Evolutionary conservation across 2,329 filamentous ascomycete species (phyloP).

Genomic region (Penicillium sp.): DNA sequence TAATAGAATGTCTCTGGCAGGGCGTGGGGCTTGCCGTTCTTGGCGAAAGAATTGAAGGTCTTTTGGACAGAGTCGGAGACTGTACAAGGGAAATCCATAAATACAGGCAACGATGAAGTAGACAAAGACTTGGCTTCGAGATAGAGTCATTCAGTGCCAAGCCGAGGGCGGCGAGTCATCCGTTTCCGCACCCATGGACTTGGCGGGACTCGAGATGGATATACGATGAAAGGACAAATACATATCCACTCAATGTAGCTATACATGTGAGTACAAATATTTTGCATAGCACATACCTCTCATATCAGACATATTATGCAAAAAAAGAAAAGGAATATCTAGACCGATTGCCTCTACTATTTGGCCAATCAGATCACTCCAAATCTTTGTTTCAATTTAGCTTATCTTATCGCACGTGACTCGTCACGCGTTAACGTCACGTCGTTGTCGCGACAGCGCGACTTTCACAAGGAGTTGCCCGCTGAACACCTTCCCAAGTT

Average conservation of each 20-base stretch:
- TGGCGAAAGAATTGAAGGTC: not conserved
- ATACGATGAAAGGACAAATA: not conserved
- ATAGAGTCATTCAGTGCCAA: slow-evolving; percentile 3
- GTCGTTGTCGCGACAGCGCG: slow-evolving; percentile 22
- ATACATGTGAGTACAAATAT: no score
- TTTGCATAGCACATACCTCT: not conserved
- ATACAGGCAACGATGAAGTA: not conserved
- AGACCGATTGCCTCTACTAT: not conserved
- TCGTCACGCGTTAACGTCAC: slow-evolving; percentile 23
- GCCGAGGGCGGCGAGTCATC: slow-evolving; percentile 8
- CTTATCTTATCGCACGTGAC: slow-evolving; percentile 20
- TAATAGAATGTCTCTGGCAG: slow-evolving; percentile 26
- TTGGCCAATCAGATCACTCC: not conserved
- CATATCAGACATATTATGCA: not conserved
- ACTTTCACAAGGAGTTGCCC: slow-evolving; percentile 12
- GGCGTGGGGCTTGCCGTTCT: slow-evolving; percentile 16
- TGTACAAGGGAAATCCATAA: not conserved
- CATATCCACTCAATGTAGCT: not conserved
- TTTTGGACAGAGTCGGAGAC: not conserved
- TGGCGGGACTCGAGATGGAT: not conserved
- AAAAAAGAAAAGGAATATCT: no score
- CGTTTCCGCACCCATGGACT: slow-evolving; percentile 8
- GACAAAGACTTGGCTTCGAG: not conserved
- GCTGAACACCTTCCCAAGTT: slow-evolving; percentile 9
- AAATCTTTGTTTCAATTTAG: slow-evolving; percentile 4